These are phyloP conservation scores for Bipolaris bicolor DNA, from an alignment of 2,329 filamentous ascomycete genomes.

Conservation along the genomic window DNA sequence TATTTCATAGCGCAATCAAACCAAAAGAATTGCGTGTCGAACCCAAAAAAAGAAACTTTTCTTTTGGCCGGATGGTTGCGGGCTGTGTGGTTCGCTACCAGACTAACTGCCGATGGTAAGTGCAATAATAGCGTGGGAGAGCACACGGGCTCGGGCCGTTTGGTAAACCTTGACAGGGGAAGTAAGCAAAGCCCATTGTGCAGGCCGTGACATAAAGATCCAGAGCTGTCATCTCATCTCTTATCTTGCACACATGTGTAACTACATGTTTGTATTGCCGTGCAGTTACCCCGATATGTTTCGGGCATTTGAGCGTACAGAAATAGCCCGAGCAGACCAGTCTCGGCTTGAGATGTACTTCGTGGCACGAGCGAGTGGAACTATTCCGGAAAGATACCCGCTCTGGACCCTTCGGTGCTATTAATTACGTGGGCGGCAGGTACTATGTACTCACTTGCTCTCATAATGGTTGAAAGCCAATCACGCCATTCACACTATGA, in stretches of 20 bases:
- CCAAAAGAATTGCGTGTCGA: not conserved
- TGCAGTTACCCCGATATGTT: not conserved
- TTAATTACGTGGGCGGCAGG: not conserved
- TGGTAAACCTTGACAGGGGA: not conserved
- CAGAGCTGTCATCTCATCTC: not conserved
- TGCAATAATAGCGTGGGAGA: not conserved
- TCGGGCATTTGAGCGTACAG: not conserved
- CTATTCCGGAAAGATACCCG: not conserved
- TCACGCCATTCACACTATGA: no score
- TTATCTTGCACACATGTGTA: not conserved
- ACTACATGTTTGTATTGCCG: not conserved
- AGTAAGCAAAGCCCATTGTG: not conserved
- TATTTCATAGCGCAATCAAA: not conserved
- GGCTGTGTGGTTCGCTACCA: not conserved
- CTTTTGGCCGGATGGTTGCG: not conserved
- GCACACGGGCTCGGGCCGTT: conserved; percentile 5
- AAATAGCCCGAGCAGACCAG: not conserved
- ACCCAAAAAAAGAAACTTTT: not conserved
- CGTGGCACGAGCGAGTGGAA: not conserved
- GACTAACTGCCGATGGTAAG: not conserved
- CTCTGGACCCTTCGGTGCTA: not conserved
- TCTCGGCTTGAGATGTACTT: not conserved
- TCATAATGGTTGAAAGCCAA: no score
- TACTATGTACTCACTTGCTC: no score
- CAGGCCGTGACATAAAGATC: not conserved